Conservation (phyloP, 2,329 filamentous ascomycete genomes). For the Arthrobotrys pseudoclavata region DNA sequence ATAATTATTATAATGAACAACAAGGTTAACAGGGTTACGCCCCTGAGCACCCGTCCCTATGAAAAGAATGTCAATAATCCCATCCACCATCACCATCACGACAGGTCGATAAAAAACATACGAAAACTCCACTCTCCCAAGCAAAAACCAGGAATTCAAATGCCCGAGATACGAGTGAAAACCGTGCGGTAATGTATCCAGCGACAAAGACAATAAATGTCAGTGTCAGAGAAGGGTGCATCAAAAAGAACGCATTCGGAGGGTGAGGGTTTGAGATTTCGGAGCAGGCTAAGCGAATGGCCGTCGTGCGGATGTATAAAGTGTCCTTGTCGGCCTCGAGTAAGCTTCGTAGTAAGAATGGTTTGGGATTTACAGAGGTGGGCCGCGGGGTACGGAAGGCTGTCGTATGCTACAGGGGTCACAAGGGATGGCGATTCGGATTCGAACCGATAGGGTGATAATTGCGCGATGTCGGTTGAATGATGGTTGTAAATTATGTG, state of each 20-base stretch:
- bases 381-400: conserved; percentile 21
- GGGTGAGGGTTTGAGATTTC: conserved; percentile 14
- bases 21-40: conserved; percentile 83
- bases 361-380: neutral
- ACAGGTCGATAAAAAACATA: conserved; percentile 68
- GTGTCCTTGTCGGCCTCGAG: neutral
- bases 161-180: conserved; percentile 95
- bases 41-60: conserved; percentile 86
- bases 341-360: neutral
- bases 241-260: conserved; percentile 53
- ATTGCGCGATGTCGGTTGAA: neutral
- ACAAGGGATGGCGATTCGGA: conserved; percentile 7
- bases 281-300: neutral
- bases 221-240: conserved; percentile 59
- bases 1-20: conserved; percentile 88
- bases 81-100: neutral
- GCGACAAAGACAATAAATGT: conserved; percentile 82
- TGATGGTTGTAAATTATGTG: neutral
- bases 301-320: neutral
- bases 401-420: conserved; percentile 13
- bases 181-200: conserved; percentile 98
- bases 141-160: conserved; percentile 98
- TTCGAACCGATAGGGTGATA: neutral
- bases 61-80: conserved; percentile 52
- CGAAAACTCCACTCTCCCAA: conserved; percentile 98